Conservation (phyloP, 1,284 basidiomycete species). For the Pholiota adiposa region DNA sequence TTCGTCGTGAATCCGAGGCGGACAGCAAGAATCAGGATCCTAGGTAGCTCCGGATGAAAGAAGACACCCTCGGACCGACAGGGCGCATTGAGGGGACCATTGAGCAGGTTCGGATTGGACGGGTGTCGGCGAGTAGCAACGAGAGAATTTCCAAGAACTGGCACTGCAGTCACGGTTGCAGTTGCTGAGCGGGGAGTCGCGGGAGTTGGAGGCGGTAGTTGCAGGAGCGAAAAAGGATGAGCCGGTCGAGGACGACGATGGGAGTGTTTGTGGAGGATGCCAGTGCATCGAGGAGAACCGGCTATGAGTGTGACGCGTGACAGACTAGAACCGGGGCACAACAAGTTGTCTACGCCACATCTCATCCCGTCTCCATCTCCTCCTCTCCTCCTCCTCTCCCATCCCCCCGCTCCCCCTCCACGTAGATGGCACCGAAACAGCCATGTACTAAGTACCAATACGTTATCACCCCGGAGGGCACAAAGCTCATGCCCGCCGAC, state of each 20-base stretch:
- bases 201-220: not conserved
- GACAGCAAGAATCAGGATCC: not conserved
- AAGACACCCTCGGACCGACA: not conserved
- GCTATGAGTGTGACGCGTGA: slow-evolving; percentile 18
- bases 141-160: too few relatives aligned
- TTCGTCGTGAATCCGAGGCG: not conserved
- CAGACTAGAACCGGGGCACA: slow-evolving; percentile 12
- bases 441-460: slow-evolving; percentile 75
- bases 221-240: not conserved
- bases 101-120: not conserved
- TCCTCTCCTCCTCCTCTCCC: slow-evolving; percentile 19
- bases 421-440: slow-evolving; percentile 66
- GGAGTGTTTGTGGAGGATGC: not conserved
- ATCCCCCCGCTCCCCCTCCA: slow-evolving; percentile 24
- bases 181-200: not conserved
- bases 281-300: not conserved
- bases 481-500: slow-evolving; percentile 71
- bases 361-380: slow-evolving; percentile 13
- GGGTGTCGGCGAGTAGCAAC: too few relatives aligned
- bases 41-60: not conserved
- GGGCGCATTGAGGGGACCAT: not conserved
- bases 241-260: not conserved
- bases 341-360: slow-evolving; percentile 18
- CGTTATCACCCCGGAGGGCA: slow-evolving; percentile 65
- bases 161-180: too few relatives aligned